phyloP scores from a whole-genome alignment of 169 alveolate genomes.

The Plasmodium gallinaceum region DNA sequence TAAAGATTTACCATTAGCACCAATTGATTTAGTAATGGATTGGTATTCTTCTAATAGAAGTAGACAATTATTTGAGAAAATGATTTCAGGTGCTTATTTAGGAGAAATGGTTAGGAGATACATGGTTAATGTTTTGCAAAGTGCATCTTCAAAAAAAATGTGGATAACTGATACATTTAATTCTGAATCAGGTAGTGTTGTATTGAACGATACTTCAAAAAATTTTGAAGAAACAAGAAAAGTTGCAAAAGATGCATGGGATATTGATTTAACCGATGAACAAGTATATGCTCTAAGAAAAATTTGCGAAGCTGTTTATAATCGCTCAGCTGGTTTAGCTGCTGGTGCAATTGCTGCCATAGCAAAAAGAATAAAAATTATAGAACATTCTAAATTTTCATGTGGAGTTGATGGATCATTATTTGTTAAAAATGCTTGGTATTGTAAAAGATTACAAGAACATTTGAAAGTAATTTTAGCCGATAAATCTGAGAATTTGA shows the following conservation, averaged over 20 bases:
- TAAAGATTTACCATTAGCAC: constrained; percentile 88
- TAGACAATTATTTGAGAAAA: constrained; percentile 89
- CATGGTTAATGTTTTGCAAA: constrained; percentile 83
- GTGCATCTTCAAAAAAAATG: constrained; percentile 87
- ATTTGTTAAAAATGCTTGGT: constrained; percentile 89
- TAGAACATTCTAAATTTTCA: constrained; percentile 80
- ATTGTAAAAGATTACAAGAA: constrained; percentile 81
- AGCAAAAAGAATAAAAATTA: constrained; percentile 85
- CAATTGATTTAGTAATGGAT: constrained; percentile 88
- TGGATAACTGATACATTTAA: constrained; percentile 84
- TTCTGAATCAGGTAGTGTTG: constrained; percentile 82
- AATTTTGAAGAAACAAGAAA: constrained; percentile 77
- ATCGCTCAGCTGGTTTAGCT: constrained; percentile 90
- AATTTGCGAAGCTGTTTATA: constrained; percentile 86
- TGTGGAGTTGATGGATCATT: constrained; percentile 91
- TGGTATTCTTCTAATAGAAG: constrained; percentile 90
- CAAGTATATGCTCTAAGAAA: constrained; percentile 78
- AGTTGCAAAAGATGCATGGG: constrained; percentile 84
- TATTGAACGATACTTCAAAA: constrained; percentile 84
- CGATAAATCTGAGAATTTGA: constrained; percentile 80
- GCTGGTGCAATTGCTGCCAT: constrained; percentile 88
- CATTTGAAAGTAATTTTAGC: constrained; percentile 81
- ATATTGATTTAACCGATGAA: constrained; percentile 78
- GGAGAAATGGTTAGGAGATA: constrained; percentile 91
- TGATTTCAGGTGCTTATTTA: constrained; percentile 91